Base-by-base conservation (phyloP, 306 rosid species). In the Pueraria montana region DNA sequence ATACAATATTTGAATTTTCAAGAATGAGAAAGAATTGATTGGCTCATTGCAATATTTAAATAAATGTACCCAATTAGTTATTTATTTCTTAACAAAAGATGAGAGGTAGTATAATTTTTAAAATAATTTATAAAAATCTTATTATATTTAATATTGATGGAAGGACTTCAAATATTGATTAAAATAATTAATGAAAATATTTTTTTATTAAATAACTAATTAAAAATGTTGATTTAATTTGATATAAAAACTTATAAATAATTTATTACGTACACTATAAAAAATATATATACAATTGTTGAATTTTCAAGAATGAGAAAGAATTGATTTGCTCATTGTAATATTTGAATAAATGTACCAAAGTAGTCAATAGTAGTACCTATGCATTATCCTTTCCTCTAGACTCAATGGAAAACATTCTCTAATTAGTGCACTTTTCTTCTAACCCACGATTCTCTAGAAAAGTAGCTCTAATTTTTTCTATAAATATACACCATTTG, bases 401-500 rank as follows among this genome's bases (percentile, higher is more conserved):
- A 46, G 21, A 32, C 24, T 76, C 10, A 20, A 59, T 38, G 65
- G 42, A 80, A 74, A 48, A 83, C 50, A 75, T 52, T 79, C 73
- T 65, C 49, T 17, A 62, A 76, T 27, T 4, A 20, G 14, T 38
- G 21, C 82, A 72, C 34, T 71, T 78, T 65, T 45, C 73, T 65
- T 48, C 67, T 27, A 61, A 24, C 67, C 13, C 11, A 1, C 16
- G 38, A 26, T 59, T 52, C 84, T 40, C 46, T 61, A 14, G 58
- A 80, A 80, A 76, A 64, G 24, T 30, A 76, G 7, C 34, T 34
- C 23, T 77, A 48, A 6, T 38, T 24, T 24, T 43, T 78, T 52
- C 83, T 84, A 71, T 81, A 84, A 86, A 77, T 72, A 70, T 65
- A 64, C 46, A 20, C 3, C 74, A 83, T 49, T 77, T 70, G 8